These are phyloP conservation scores for Neonectria sp. DNA, from an alignment of 2,329 filamentous ascomycete genomes.

Conservation along the genomic window DNA sequence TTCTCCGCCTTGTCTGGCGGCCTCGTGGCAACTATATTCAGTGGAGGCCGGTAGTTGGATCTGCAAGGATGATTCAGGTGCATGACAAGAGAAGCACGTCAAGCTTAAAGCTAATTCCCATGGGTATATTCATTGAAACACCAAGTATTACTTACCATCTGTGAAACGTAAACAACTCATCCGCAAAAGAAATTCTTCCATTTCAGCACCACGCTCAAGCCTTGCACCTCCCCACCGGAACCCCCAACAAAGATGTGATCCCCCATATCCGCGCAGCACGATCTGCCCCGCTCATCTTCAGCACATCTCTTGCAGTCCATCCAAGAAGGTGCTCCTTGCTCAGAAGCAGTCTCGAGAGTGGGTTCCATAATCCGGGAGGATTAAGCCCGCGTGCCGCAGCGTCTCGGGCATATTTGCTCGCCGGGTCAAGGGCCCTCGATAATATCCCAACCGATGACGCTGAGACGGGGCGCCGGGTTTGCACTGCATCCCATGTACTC, in stretches of 20 bases:
- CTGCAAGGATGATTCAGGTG: background rate
- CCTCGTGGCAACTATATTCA: conserved; percentile 18
- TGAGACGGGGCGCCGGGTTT: conserved; percentile 15
- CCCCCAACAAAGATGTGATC: conserved; percentile 40
- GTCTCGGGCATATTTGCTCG: background rate
- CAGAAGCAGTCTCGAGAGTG: conserved; percentile 27
- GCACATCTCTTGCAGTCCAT: conserved; percentile 27
- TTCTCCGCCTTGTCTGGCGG: background rate
- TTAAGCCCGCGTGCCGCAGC: background rate
- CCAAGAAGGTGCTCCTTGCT: conserved; percentile 28
- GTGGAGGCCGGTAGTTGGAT: conserved; percentile 5
- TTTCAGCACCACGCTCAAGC: background rate
- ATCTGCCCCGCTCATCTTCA: conserved; percentile 45
- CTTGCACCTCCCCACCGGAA: conserved; percentile 35
- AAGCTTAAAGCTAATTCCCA: background rate
- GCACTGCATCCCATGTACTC: conserved; percentile 30
- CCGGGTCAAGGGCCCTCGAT: conserved; percentile 11
- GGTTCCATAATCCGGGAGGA: conserved; percentile 18
- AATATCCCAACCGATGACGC: conserved; percentile 12
- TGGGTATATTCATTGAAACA: background rate
- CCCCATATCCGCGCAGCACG: conserved; percentile 43
- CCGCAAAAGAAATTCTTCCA: background rate
- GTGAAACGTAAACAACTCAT: background rate
- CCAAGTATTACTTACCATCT: background rate
- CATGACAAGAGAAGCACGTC: background rate